These are phyloP conservation scores for Niebla homalea DNA, from an alignment of 495 filamentous ascomycete genomes.

Conservation along the genomic window DNA sequence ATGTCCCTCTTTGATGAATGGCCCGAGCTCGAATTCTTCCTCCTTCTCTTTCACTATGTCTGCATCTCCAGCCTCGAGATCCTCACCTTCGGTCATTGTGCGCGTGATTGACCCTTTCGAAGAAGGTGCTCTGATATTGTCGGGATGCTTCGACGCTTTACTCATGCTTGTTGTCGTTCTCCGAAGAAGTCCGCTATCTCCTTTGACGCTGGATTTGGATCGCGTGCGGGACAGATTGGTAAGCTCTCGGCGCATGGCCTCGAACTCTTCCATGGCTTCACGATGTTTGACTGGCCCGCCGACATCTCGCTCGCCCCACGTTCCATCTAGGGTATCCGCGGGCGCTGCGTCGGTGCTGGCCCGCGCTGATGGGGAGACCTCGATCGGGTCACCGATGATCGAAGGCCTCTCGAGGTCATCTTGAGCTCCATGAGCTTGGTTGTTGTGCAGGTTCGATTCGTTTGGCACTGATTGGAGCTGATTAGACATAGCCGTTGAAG, in stretches of 20 bases:
- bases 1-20: slow-evolving; percentile 67
- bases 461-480: not conserved
- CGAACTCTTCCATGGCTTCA: slow-evolving; percentile 57
- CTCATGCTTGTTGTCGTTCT: slow-evolving; percentile 12
- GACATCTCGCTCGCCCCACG: slow-evolving; percentile 63
- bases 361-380: slow-evolving; percentile 12
- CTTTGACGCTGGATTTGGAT: slow-evolving; percentile 25
- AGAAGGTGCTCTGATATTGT: not conserved
- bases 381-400: slow-evolving; percentile 7
- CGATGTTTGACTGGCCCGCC: slow-evolving; percentile 49
- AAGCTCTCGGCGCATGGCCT: slow-evolving; percentile 53
- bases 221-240: slow-evolving; percentile 43
- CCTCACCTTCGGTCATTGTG: slow-evolving; percentile 1
- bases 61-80: slow-evolving; percentile 18
- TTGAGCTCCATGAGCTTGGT: not conserved
- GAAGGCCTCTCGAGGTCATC: not conserved
- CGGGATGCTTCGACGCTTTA: slow-evolving; percentile 4
- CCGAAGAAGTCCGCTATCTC: slow-evolving; percentile 13
- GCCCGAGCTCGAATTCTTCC: slow-evolving; percentile 53
- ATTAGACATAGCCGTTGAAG: not conserved
- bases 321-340: slow-evolving; percentile 31
- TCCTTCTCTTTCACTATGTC: slow-evolving; percentile 28
- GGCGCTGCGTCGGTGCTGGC: slow-evolving; percentile 9
- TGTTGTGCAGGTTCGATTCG: slow-evolving; percentile 11
- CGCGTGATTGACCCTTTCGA: not conserved